These are phyloP conservation scores for Lentinus tigrinus DNA, from an alignment of 768 basidiomycete species.

Conservation along the genomic window DNA sequence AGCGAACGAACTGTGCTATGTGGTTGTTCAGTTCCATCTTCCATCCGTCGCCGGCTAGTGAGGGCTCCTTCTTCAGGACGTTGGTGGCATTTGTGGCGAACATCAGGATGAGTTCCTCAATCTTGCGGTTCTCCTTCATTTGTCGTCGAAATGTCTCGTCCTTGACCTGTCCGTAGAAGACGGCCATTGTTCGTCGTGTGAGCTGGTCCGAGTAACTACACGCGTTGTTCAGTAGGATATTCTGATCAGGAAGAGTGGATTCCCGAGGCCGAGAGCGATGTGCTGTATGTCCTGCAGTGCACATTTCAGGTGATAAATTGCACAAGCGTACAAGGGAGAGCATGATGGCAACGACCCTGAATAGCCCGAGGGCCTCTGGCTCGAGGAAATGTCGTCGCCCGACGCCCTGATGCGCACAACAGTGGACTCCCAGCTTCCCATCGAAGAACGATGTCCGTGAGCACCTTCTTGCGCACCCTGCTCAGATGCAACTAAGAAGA, in stretches of 20 bases:
- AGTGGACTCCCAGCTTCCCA: too few relatives aligned
- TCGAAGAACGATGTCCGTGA: too few relatives aligned
- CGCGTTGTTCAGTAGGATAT: neutral
- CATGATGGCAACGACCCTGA: too few relatives aligned
- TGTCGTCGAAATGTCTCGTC: conserved; percentile 82
- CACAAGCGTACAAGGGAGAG: too few relatives aligned
- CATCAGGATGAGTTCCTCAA: conserved; percentile 95
- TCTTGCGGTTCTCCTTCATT: conserved; percentile 95
- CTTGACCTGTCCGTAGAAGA: conserved; percentile 89
- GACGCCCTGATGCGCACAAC: too few relatives aligned
- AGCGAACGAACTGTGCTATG: conserved; percentile 82
- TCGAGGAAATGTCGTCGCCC: too few relatives aligned
- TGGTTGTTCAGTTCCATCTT: conserved; percentile 92
- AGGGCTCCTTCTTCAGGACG: conserved; percentile 86
- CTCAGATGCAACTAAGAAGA: too few relatives aligned
- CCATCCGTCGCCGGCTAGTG: conserved; percentile 84
- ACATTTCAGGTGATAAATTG: too few relatives aligned
- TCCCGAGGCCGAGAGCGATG: too few relatives aligned
- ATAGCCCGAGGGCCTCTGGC: too few relatives aligned
- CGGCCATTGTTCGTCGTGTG: conserved; percentile 85
- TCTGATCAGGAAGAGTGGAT: neutral
- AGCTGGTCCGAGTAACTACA: conserved; percentile 85
- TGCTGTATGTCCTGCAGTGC: neutral
- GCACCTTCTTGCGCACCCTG: too few relatives aligned
- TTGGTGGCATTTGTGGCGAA: conserved; percentile 91